Evolutionary conservation across 495 filamentous ascomycete species (phyloP), one percentile per base, ranked within the genome.

Genomic region (Neurospora sublineolata): DNA sequence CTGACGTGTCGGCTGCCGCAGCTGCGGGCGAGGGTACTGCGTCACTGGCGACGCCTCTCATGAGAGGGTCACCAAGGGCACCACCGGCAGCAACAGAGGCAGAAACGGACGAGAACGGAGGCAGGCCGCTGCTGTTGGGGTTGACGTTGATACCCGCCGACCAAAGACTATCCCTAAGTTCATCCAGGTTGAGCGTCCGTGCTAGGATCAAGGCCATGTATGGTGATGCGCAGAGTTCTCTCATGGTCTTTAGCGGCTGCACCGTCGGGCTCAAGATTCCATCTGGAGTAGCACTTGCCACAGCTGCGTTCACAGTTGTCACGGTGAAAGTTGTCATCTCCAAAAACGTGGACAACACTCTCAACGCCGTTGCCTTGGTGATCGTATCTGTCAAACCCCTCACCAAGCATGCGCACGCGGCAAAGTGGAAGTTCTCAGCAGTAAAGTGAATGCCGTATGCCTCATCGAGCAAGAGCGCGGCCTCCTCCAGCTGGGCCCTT

Each of bases 401-500:
- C 3, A 87, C 84, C 16, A 91, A 78, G 67, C 85, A 87, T 36
- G 87, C 88, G 71, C 84, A 87, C 6, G 89, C 82, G 0, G 89
- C 89, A 74, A 86, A 87, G 73, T 90, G 89, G 75, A 91, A 90
- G 73, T 84, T 88, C 36, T 90, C 86, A n/a, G 75, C 72, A 69
- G 82, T 87, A 72, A 91, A 91, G 60, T 85, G 84, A 36, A 91
- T 82, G 1, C 87, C 88, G 72, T 89, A 90, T 27, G 86, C 81
- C 33, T 88, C 86, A 72, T 91, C 89, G 12, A 91, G 79, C 30
- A 84, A 82, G 5, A 84, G 72, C 11, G 87, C 83, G 11, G 87
- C 87, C 68, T 89, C 86, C 70, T 90, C 88, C 12, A 90, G 81
- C 69, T 84, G 82, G 7, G 73, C 68, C 38, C 87, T 80, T 11